Percentiles rank a stretch among this genome's conserved stretches.
phyloP scores from a whole-genome alignment of 2,329 filamentous ascomycete genomes.

The Aspergillus aculeatinus region DNA sequence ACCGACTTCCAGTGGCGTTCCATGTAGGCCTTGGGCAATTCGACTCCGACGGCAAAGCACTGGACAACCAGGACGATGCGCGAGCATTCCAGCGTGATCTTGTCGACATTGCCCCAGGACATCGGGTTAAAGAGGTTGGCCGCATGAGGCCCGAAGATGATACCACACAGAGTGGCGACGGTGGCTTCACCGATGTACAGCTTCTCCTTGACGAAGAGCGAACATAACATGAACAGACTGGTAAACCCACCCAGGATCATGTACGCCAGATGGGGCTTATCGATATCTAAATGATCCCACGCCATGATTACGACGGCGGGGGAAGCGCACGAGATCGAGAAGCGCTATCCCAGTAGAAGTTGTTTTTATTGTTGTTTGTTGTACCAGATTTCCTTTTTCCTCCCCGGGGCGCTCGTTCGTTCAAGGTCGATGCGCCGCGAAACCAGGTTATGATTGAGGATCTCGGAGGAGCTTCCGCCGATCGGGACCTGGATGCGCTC shows the following conservation, averaged over 20 bases:
- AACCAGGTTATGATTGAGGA: background rate
- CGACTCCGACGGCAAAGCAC: conserved; percentile 71
- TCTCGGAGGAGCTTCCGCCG: conserved; percentile 9
- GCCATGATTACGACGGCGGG: conserved; percentile 40
- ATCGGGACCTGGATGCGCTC: conserved; percentile 18
- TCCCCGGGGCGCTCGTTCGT: background rate
- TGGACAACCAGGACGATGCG: conserved; percentile 70
- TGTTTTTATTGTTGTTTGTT: background rate
- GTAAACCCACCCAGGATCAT: conserved; percentile 98
- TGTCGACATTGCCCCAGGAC: conserved; percentile 65
- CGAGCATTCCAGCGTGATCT: conserved; percentile 69
- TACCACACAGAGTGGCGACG: conserved; percentile 71
- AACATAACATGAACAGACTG: conserved; percentile 96
- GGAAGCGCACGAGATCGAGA: background rate
- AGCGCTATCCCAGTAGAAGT: background rate
- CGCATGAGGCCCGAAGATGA: conserved; percentile 68
- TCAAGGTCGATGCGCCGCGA: background rate
- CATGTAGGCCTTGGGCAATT: conserved; percentile 79
- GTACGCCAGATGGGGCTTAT: conserved; percentile 95
- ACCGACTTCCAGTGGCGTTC: conserved; percentile 96
- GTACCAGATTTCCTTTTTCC: background rate
- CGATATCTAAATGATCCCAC: conserved; percentile 63
- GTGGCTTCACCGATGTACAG: conserved; percentile 99
- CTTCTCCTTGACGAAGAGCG: conserved; percentile 95
- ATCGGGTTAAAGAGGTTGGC: conserved; percentile 62